Evolutionary conservation across 2,329 filamentous ascomycete species (phyloP), one percentile per base, ranked within the genome.

Genomic region (Zymoseptoria brevis): DNA sequence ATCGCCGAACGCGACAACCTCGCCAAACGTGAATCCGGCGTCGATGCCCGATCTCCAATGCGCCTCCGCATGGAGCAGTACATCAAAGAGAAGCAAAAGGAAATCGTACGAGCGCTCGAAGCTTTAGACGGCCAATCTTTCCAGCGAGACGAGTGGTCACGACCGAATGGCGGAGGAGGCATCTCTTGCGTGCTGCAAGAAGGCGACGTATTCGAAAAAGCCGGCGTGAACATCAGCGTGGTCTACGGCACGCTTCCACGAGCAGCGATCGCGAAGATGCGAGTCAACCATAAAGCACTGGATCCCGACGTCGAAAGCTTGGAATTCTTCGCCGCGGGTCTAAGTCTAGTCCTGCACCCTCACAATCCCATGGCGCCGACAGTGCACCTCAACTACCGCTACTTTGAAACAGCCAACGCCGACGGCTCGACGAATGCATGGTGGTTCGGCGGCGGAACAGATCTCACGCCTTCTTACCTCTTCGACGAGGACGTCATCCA

Each of bases 361-460:
- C 82, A 85, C 68, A 99, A 99, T 76, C 94, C 94, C 53, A 96
- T 96, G 87, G 93, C 93, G 7, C 94, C 94, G 0, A 99, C 94
- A 0, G 94, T 99, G 19, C 94, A 99, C 75, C 82, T 99, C 67
- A 99, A 99, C 80, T 97, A 97, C 80, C 86, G 94, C 59, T 99
- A 99, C 77, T 99, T 99, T 72, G 94, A 99, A 79, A 99, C 94
- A 1, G 88, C 89, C 61, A 88, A 93, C 68, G 83, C 88, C 8
- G 87, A 93, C 68, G 90, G 89, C 50, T 88, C 81, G 65, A 87
- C 81, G 56, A 90, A 93, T 64, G 88, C 91, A 7, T 99, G 94
- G 93, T 99, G 94, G 94, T 99, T 96, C 70, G 94, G 94, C 64
- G 94, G 94, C 55, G 94, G 94, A 58, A 92, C 90, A 56, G 94